Evolutionary conservation across 768 basidiomycete species (phyloP), one percentile per base, ranked within the genome.

Genomic region (Tricholoma terreum): DNA sequence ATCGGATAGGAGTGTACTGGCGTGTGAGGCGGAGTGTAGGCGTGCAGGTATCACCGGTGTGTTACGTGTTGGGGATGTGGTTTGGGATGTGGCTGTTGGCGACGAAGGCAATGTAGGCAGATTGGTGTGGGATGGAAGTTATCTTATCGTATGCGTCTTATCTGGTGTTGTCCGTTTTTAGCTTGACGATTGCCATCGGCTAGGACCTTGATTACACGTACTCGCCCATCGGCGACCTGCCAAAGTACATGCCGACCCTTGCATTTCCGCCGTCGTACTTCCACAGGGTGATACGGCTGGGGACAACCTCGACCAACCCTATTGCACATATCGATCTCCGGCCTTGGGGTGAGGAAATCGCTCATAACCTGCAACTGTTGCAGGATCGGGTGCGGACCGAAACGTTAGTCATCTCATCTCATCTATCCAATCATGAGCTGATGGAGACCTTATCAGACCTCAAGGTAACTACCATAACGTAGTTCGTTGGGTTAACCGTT

Each of bases 201-300:
- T 65, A 94, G 92, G 92, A 94, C 72, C 77, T 94, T 55, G 92
- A 94, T 68, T 92, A 91, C 68, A 84, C 85, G 17, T 94, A 88
- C 70, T 89, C 89, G 12, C 67, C 79, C 1, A 77, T 84, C 34
- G 91, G 90, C 4, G 90, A 93, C 65, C 71, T 92, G 27, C 90
- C 92, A 17, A 84, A 84, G 63, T 92, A 92, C 70, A 76, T 94
- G 59, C 89, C 89, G 46, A 84, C 87, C 10, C 69, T 94, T 40
- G 88, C 89, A 1, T 91, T 92, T 67, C 80, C 92, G 15, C 92
- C 92, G 1, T 92, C 92, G 19, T 93, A 93, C 72, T 94, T 93
- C 77, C 90, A 94, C 69, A 84, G 88, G 36, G 88, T 92, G 43
- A 84, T 94, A 55, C 83, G 90, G 17, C 86, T 84, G 0, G 82